Evolutionary conservation across 495 filamentous ascomycete species (phyloP).

Genomic region (Hypoxylon perforatum): DNA sequence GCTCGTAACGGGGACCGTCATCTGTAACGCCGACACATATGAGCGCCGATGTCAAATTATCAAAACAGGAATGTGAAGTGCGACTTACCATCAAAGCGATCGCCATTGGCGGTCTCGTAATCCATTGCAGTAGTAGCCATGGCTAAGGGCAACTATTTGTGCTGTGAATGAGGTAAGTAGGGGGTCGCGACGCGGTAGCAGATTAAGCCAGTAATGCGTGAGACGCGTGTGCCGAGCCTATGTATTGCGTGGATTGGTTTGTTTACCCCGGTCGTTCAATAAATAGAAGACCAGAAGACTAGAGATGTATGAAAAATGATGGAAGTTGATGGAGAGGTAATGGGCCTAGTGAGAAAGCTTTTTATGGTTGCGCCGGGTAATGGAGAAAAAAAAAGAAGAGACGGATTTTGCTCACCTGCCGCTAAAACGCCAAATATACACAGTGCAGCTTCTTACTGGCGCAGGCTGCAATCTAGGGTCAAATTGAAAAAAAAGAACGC

Average conservation of each 20-base stretch:
- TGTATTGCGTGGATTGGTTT: slow-evolving; percentile 12
- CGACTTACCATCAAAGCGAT: slow-evolving; percentile 84
- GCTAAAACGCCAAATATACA: slow-evolving; percentile 16
- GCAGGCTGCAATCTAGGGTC: background rate
- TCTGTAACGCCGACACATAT: slow-evolving; percentile 58
- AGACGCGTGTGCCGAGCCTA: slow-evolving; percentile 34
- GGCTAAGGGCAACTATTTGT: slow-evolving; percentile 30
- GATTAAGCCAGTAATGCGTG: slow-evolving; percentile 23
- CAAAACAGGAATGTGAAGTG: background rate
- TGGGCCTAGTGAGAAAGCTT: slow-evolving; percentile 44
- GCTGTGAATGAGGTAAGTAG: slow-evolving; percentile 35
- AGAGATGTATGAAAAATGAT: slow-evolving; percentile 16
- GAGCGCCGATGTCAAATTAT: slow-evolving; percentile 11
- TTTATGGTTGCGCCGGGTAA: slow-evolving; percentile 40
- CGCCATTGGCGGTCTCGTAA: slow-evolving; percentile 83
- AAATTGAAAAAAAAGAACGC: slow-evolving; percentile 4
- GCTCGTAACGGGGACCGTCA: slow-evolving; percentile 78
- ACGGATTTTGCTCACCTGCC: slow-evolving; percentile 27
- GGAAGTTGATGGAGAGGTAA: slow-evolving; percentile 37
- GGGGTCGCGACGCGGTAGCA: slow-evolving; percentile 28
- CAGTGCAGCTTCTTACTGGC: too few species aligned
- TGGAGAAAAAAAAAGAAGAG: slow-evolving; percentile 34
- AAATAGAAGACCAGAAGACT: slow-evolving; percentile 7
- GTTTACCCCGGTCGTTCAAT: slow-evolving; percentile 13
- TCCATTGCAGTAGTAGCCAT: slow-evolving; percentile 75